Evolutionary conservation across 2,329 filamentous ascomycete genomes (phyloP), one percentile per base, ranked within the genome.

Genomic region (Aspergillus fijiensis): DNA sequence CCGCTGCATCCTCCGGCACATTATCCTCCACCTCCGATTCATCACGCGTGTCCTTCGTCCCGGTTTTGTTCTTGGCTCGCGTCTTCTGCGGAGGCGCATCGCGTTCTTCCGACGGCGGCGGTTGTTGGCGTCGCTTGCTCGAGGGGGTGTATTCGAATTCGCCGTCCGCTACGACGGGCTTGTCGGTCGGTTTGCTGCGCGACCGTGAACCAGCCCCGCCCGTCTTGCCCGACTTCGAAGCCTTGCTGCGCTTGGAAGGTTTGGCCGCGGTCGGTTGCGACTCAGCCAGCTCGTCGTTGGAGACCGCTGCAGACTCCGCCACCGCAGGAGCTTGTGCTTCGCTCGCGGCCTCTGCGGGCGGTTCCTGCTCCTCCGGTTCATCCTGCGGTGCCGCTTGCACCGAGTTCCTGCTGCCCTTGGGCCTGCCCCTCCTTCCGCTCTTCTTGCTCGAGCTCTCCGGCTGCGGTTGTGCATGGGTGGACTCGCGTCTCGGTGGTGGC

Each of bases 121-220:
- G 31, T 27, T 65, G 65, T 21, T 59, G 49, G 12, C 73, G 67
- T 52, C 69, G 67, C 7, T 66, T 62, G 19, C 60, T 63, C 5
- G 64, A 72, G 9, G 77, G 76, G 1, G 76, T 78, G 62, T 77
- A 79, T 60, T 79, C 68, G 50, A 79, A 79, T 64, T 74, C 76
- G 42, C 71, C 76, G 62, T 78, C 76, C 14, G 70, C 72, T 23
- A 69, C 65, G 25, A 73, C 57, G n/a, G 71, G 66, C 57, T 68
- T 72, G 52, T 63, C 70, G 58, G 53, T 66, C 61, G 68, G 68
- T 55, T 68, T 66, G 51, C 70, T 66, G 51, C 70, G 68, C 39
- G 39, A 5, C 5, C 39, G 39, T 2, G 39, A 2, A 49, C 70
- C 66, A 39, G 69, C 12, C 10, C 69, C 65, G 33, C 70, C 65